phyloP scores from a whole-genome alignment of 2,329 filamentous ascomycete species.

The Colletotrichum zoysiae region DNA sequence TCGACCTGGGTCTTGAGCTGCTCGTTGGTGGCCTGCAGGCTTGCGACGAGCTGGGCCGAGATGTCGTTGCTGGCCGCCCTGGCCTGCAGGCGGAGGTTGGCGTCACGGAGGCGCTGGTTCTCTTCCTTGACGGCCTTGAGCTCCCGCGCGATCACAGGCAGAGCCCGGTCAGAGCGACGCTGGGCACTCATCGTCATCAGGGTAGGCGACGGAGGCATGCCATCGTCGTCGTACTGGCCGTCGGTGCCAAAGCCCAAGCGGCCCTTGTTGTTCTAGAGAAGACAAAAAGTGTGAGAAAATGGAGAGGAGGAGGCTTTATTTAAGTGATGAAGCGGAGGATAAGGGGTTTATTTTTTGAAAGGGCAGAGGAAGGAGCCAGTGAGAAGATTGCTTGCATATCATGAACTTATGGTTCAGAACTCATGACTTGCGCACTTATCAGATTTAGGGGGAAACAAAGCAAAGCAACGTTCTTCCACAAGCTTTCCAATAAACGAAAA shows the following conservation, averaged over 20 bases:
- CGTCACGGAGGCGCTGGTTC: neutral
- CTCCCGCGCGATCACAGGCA: neutral
- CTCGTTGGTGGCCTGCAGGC: neutral
- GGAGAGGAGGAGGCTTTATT: neutral
- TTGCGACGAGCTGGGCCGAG: neutral
- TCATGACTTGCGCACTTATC: neutral
- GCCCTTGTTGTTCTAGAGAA: neutral
- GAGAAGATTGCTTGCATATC: neutral
- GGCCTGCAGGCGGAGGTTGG: neutral
- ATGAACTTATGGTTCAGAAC: neutral
- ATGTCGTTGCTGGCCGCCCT: neutral
- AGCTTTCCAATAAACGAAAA: no score
- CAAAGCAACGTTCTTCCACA: no score
- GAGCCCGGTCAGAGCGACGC: neutral
- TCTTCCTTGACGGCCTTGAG: neutral
- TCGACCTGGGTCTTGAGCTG: neutral
- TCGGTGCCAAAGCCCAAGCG: constrained; percentile 4
- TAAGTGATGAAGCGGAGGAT: neutral
- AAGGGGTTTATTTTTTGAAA: no score
- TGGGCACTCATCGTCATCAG: constrained; percentile 8
- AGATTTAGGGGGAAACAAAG: neutral
- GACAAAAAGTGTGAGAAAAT: neutral
- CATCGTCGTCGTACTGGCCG: neutral
- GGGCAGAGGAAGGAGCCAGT: neutral
- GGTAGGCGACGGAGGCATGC: neutral